phyloP scores from a whole-genome alignment of 2,329 filamentous ascomycete species.

The Talaromyces rugulosus region DNA sequence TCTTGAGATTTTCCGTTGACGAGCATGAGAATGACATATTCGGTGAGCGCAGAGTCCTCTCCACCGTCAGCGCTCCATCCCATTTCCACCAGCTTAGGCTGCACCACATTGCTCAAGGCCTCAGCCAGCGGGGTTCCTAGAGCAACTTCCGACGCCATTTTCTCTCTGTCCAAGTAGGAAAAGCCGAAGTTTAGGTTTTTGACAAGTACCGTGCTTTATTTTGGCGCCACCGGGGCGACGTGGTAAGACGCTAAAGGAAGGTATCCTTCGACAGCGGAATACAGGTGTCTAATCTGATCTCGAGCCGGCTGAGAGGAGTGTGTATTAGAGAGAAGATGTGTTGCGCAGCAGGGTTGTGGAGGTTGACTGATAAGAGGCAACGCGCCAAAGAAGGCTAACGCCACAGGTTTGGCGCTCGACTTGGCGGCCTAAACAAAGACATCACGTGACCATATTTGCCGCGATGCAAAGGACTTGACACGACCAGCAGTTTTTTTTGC shows the following conservation, averaged over 20 bases:
- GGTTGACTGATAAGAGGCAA: background rate
- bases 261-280: background rate
- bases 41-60: conserved; percentile 76
- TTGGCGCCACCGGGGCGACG: background rate
- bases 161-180: conserved; percentile 1
- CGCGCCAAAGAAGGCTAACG: background rate
- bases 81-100: conserved; percentile 86
- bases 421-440: background rate
- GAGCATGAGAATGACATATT: conserved; percentile 97
- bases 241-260: background rate
- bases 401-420: background rate
- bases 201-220: background rate
- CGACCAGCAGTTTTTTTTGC: background rate
- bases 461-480: background rate
- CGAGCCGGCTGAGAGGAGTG: background rate
- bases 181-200: background rate
- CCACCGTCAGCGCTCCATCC: conserved; percentile 84
- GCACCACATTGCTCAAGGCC: conserved; percentile 75
- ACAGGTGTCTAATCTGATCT: background rate
- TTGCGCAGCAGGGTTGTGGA: background rate
- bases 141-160: conserved; percentile 73
- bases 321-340: background rate
- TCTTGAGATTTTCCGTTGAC: conserved; percentile 91
- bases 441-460: background rate
- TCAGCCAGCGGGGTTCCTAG: conserved; percentile 79